phyloP scores from a whole-genome alignment of 805 yeast genomes.

The Yarrowia yakushimensis region DNA sequence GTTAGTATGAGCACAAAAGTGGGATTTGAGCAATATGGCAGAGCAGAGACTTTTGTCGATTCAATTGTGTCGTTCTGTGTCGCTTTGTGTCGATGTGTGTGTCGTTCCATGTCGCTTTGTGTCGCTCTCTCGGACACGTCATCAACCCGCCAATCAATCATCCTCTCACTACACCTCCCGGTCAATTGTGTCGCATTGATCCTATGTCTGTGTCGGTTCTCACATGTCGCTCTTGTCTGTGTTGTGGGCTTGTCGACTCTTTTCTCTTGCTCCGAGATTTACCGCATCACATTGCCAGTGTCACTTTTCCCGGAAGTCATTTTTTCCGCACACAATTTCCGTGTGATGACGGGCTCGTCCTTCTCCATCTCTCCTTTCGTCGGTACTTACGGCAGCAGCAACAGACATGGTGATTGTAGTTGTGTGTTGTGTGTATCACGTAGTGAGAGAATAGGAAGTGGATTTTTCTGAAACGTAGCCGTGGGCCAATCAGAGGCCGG shows the following conservation, averaged over 20 bases:
- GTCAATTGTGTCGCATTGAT: neutral
- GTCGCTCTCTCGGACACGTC: no score
- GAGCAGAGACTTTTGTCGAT: no score
- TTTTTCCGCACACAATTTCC: neutral
- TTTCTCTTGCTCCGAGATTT: neutral
- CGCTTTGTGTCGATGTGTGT: no score
- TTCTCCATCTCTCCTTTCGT: neutral
- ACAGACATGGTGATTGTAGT: slow-evolving; percentile 25
- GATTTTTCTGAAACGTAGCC: slow-evolving; percentile 14
- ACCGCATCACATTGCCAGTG: neutral
- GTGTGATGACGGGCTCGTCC: neutral
- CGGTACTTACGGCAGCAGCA: slow-evolving; percentile 25
- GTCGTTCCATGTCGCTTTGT: no score
- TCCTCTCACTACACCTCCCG: no score
- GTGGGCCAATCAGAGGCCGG: slow-evolving; percentile 19
- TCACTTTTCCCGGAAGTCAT: neutral
- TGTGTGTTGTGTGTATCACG: slow-evolving; percentile 25
- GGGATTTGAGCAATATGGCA: no score
- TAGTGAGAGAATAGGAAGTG: slow-evolving; percentile 13
- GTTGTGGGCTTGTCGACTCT: neutral
- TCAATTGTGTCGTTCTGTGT: no score
- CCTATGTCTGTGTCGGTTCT: neutral
- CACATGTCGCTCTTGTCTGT: neutral
- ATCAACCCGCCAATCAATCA: no score
- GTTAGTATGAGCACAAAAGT: neutral